A percentile compares a stretch with the other conserved stretches of the same genome.
Conservation (phyloP, 495 filamentous ascomycete genomes). For the Bacidia rubella region DNA sequence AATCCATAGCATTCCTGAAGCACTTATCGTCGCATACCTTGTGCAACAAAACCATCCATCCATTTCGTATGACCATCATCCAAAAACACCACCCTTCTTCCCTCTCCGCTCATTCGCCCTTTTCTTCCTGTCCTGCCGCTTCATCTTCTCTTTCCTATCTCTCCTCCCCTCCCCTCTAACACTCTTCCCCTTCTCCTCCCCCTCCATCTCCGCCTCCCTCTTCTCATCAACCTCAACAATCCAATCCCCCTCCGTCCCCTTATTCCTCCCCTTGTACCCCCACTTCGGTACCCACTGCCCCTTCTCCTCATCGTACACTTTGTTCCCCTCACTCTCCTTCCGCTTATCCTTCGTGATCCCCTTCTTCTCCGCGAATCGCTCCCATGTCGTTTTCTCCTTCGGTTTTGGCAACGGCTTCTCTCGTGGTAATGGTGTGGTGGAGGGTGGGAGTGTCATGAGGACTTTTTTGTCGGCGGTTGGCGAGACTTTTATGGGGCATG, state of each 20-base stretch:
- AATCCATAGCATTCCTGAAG: no score
- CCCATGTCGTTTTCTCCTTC: conserved; percentile 82
- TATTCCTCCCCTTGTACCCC: conserved; percentile 90
- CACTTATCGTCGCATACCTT: no score
- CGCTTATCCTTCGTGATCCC: conserved; percentile 73
- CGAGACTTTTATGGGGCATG: conserved; percentile 58
- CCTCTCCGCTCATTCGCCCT: conserved; percentile 50
- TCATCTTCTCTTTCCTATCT: conserved; percentile 37
- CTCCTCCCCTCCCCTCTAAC: conserved; percentile 48
- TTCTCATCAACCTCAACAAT: conserved; percentile 76
- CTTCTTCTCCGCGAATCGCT: conserved; percentile 87
- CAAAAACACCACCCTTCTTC: conserved; percentile 30
- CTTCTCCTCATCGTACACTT: conserved; percentile 69
- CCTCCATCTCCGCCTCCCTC: conserved; percentile 32
- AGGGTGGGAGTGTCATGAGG: conserved; percentile 56
- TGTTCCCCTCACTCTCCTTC: conserved; percentile 46
- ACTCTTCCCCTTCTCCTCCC: conserved; percentile 44
- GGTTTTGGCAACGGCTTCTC: conserved; percentile 76
- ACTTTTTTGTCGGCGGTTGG: conserved; percentile 43
- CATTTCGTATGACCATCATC: background rate
- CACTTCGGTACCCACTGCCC: conserved; percentile 85
- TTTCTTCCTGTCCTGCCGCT: conserved; percentile 57
- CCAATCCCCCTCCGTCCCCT: conserved; percentile 62
- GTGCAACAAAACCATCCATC: no score
- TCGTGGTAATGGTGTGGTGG: conserved; percentile 58